Conservation (phyloP, 345 rosid species). For the Aquilaria sinensis region DNA sequence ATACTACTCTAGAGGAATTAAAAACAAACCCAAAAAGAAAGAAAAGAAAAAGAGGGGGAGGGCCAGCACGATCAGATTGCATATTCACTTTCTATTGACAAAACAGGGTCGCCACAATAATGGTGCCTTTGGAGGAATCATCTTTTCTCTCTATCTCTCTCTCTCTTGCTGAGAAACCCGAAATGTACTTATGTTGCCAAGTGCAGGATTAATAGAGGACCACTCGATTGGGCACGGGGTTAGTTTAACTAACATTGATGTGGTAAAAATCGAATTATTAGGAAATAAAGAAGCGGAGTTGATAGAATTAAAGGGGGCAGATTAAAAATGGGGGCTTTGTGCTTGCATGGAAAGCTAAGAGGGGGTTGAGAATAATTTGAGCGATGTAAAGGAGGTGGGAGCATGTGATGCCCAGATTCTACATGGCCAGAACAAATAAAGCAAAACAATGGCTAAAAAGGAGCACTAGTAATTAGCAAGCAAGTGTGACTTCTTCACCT, state of each 20-base stretch:
- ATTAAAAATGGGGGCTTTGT: slow-evolving; percentile 6
- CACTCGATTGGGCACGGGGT: slow-evolving; percentile 9
- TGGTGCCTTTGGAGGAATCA: slow-evolving; percentile 17
- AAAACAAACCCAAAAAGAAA: slow-evolving; percentile 18
- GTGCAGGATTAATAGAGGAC: slow-evolving; percentile 15
- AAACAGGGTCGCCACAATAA: slow-evolving; percentile 14
- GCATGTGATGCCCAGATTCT: slow-evolving; percentile 22
- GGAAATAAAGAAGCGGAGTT: slow-evolving; percentile 10
- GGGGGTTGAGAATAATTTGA: slow-evolving; percentile 12
- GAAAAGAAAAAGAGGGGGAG: slow-evolving; percentile 4
- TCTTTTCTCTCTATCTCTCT: background rate
- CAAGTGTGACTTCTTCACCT: background rate
- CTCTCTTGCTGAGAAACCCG: background rate
- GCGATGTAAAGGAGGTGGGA: slow-evolving; percentile 20
- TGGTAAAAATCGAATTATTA: slow-evolving; percentile 15
- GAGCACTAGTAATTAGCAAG: background rate
- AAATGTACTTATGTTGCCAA: slow-evolving; percentile 15
- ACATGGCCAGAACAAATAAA: slow-evolving; percentile 12
- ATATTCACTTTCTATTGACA: slow-evolving; percentile 21
- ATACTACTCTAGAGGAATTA: slow-evolving; percentile 3
- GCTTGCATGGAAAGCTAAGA: slow-evolving; percentile 9
- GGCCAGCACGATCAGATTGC: slow-evolving; percentile 8
- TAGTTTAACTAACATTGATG: slow-evolving; percentile 11
- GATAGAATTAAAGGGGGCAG: slow-evolving; percentile 21
- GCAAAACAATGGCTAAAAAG: slow-evolving; percentile 2